A percentile compares a stretch with the other conserved stretches of the same genome.
Conservation (phyloP, 441 rosid species). For the Adansonia rubrostipa region DNA sequence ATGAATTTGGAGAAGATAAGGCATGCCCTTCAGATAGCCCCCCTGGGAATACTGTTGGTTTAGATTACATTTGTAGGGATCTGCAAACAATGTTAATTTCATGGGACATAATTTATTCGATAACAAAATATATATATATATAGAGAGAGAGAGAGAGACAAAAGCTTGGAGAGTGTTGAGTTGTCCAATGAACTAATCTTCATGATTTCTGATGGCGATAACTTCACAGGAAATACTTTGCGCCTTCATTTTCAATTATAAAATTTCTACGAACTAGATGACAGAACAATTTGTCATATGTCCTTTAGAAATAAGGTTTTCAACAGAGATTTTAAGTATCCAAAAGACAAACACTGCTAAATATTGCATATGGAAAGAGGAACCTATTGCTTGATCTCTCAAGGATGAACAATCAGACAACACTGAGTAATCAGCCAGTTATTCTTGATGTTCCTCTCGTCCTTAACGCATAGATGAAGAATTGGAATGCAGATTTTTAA, state of each 20-base stretch:
- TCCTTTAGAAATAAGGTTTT: not conserved
- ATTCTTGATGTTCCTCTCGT: not conserved
- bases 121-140: not conserved
- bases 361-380: not conserved
- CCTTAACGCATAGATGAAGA: not conserved
- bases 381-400: not conserved
- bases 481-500: too few relatives aligned
- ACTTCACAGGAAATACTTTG: not conserved
- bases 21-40: not conserved
- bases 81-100: not conserved
- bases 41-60: not conserved
- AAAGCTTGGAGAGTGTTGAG: not conserved
- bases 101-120: not conserved
- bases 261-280: not conserved
- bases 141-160: not conserved
- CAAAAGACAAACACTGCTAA: not conserved
- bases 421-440: not conserved
- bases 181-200: not conserved
- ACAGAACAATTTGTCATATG: not conserved
- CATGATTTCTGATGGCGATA: not conserved
- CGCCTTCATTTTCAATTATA: not conserved
- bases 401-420: not conserved
- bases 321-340: not conserved
- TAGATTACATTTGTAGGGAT: not conserved
- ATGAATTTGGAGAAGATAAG: not conserved